phyloP scores from a whole-genome alignment of 495 filamentous ascomycete genomes.

The Niebla homalea region DNA sequence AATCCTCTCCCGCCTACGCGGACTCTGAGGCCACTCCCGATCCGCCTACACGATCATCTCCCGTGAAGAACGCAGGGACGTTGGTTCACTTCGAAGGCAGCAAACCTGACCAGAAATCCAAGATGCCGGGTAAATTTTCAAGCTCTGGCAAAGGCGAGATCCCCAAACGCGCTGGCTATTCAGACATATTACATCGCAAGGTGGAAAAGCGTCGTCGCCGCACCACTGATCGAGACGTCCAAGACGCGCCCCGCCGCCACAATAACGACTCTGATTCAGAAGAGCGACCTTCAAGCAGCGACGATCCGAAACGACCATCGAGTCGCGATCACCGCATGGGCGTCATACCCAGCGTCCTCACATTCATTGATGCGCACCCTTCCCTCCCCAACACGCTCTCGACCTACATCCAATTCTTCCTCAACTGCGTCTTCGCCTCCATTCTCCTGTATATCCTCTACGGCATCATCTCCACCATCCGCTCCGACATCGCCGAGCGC shows the following conservation, averaged over 20 bases:
- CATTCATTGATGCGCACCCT: constrained; percentile 63
- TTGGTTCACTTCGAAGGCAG: constrained; percentile 28
- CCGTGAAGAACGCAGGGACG: constrained; percentile 23
- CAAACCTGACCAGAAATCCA: constrained; percentile 33
- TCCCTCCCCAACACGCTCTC: constrained; percentile 76
- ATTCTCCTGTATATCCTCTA: constrained; percentile 58
- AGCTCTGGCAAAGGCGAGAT: constrained; percentile 47
- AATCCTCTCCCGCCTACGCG: constrained; percentile 59
- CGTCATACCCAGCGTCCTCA: constrained; percentile 19
- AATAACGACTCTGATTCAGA: constrained; percentile 50
- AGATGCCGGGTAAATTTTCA: constrained; percentile 30
- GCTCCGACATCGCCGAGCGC: constrained; percentile 59
- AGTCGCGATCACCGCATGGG: constrained; percentile 10
- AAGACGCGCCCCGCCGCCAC: constrained; percentile 27
- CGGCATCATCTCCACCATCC: constrained; percentile 55
- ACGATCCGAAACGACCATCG: constrained; percentile 6
- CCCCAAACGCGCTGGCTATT: constrained; percentile 33
- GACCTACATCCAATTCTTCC: constrained; percentile 66
- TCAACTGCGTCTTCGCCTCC: constrained; percentile 62
- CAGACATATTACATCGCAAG: constrained; percentile 36
- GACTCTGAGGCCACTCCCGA: constrained; percentile 63
- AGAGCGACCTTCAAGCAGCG: constrained; percentile 16
- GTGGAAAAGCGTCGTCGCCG: constrained; percentile 41
- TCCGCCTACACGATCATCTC: constrained; percentile 29
- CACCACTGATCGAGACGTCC: constrained; percentile 31